Conservation (phyloP, 768 basidiomycete genomes). For the Hortiboletus flavorubellus region DNA sequence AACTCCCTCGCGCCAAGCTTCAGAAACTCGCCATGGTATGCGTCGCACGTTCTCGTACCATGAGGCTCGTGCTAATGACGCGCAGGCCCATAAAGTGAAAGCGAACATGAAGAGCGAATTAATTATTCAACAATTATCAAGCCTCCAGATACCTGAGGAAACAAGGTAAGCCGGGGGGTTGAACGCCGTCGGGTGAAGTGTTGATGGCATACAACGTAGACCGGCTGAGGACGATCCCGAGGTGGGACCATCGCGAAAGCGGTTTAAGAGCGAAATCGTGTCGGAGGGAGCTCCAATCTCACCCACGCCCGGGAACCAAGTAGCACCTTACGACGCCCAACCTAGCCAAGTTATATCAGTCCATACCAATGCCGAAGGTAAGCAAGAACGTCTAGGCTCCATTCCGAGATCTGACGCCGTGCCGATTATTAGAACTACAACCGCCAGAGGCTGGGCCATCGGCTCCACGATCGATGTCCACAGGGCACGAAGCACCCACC, state of each 20-base stretch:
- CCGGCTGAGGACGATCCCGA: constrained; percentile 3
- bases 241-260: constrained; percentile 17
- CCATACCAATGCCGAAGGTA: not conserved
- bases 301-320: not conserved
- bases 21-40: constrained; percentile 28
- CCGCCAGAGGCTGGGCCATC: constrained; percentile 2
- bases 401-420: not conserved
- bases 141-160: constrained; percentile 8
- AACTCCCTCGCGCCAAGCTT: constrained; percentile 22
- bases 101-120: constrained; percentile 27
- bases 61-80: not conserved
- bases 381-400: not conserved
- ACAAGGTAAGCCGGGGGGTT: constrained; percentile 7
- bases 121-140: constrained; percentile 23
- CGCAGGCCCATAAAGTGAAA: constrained; percentile 21
- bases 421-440: not conserved
- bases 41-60: not conserved
- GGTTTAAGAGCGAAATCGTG: not conserved
- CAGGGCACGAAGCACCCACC: not conserved
- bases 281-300: not conserved
- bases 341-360: not conserved
- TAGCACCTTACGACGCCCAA: not conserved
- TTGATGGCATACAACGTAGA: constrained; percentile 1
- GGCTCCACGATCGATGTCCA: not conserved
- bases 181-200: not conserved